Base-by-base conservation (phyloP, 208 protist genomes). In the Crithidia bombi region DNA sequence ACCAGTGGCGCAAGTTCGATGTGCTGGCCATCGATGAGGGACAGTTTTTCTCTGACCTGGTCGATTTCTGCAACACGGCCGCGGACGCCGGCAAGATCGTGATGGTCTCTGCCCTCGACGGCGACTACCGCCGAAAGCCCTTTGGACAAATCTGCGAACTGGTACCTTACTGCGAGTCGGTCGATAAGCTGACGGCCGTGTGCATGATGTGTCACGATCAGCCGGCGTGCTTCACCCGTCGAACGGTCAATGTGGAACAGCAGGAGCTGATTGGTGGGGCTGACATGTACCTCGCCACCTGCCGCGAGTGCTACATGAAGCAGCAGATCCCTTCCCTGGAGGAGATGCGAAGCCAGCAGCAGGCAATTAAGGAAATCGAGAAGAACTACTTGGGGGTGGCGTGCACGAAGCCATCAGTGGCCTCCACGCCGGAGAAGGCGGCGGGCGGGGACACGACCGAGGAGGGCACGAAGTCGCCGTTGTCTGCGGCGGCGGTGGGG, bases 251-350 rank as follows among this genome's bases (percentile, higher is more conserved):
- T 7, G 70, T 71, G 21, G 69, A 88, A 43, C 44, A 86, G 54
- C 82, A 91, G 43, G 89, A 97, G 63, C 72, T 98, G 19, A 96
- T 99, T 65, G 97, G 97, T 28, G 97, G 97, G 1, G 73, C 84
- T 0, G 97, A 98, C 39, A 96, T 91, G 73, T 99, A 99, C 84
- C 89, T 97, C 19, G 84, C 97, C 14, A 85, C 93, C 7, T 98
- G 96, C 83, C 80, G 96, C 50, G 50, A 65, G 51, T 98, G 94
- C 78, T 97, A 87, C 79, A 74, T 61, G 35, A 51, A 50, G 46
- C 61, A 65, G 50, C 30, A 66, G 43, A 32, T 69, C 25, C 71
- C 82, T 14, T 76, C 77, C 10, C n/a, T 61, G 21, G 68, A 69
- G 9, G 65, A 69, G 51, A 80, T 82, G 65, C 57, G 49, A 49